Percentiles rank a stretch among this genome's conserved stretches.
Conservation (phyloP, 2,329 filamentous ascomycete genomes). For the Periconia sp. region DNA sequence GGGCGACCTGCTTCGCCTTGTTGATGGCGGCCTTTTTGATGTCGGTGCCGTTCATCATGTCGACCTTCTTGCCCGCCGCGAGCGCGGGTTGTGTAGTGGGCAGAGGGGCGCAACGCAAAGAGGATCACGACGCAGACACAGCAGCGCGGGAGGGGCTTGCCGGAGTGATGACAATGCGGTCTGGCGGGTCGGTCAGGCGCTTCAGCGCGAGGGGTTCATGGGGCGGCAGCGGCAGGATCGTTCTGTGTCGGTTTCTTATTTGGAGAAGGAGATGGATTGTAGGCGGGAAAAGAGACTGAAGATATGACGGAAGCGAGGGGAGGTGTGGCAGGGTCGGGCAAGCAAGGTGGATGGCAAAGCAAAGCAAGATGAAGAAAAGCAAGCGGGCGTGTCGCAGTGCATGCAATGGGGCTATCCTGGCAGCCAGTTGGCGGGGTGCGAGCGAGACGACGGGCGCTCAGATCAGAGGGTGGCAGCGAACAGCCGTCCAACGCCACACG, state of each 20-base stretch:
- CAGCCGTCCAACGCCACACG: not conserved
- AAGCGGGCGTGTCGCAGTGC: not conserved
- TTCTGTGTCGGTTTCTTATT: not conserved
- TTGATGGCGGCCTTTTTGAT: conserved; percentile 66
- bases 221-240: not conserved
- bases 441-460: not conserved
- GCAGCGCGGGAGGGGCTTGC: conserved; percentile 10
- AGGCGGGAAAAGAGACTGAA: not conserved
- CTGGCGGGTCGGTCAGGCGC: not conserved
- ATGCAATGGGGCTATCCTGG: not conserved
- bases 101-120: not conserved
- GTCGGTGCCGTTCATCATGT: conserved; percentile 64
- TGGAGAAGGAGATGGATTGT: not conserved
- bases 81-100: not conserved
- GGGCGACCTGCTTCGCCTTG: conserved; percentile 66
- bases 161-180: not conserved
- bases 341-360: not conserved
- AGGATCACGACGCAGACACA: not conserved
- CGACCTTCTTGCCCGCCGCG: conserved; percentile 28
- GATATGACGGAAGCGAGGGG: not conserved
- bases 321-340: not conserved
- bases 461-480: not conserved
- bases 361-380: not conserved
- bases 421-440: not conserved
- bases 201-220: not conserved